Evolutionary conservation across 1,139 yeast genomes (phyloP), one percentile per base, ranked within the genome.

Genomic region (Zygosaccharomyces pseudobailii): DNA sequence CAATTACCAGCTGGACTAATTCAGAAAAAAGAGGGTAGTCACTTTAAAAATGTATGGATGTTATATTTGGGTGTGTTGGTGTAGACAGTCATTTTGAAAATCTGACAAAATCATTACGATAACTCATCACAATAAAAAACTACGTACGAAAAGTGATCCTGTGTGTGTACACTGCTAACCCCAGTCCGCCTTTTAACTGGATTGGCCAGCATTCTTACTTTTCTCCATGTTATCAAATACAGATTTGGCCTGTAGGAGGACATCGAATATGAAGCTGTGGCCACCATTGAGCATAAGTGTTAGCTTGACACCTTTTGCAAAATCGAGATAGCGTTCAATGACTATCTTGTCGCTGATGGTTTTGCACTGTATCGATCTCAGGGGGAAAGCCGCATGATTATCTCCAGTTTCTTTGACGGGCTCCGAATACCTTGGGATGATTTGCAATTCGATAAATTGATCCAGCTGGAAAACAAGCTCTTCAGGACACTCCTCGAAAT

Each of bases 221-320:
- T 51, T 53, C 47, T 62, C 61, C 46, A 70, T 68, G 35, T 52
- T 55, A 46, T 73, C 75, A 47, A 73, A 71, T 7, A 66, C 64
- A 47, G 64, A 61, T 46, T 69, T 68, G 49, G 70, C 68, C 36
- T 69, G 68, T 23, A 71, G 53, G 42, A 74, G 55, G 2, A 73
- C 58, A 52, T 74, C 79, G 50, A 74, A 65, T 6, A 71, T 66
- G 49, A 73, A 73, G 5, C 72, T 58, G 52, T 74, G 75, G 1
- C 77, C 77, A 13, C 76, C 76, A 48, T 73, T 74, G 32, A 73
- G 55, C 35, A 62, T 57, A 37, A 74, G 55, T 0, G 75, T 68
- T 17, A 67, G 61, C 49, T 67, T 67, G 36, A 74, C 66, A 38
- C 71, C 73, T 23, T 63, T 59, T 10, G 71, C 58, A 47, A 74